Percentiles rank a stretch among this genome's conserved stretches.
These are phyloP conservation scores for Cokeromyces recurvatus DNA, from an alignment of 371 early-diverging fungal species.

Conservation along the genomic window DNA sequence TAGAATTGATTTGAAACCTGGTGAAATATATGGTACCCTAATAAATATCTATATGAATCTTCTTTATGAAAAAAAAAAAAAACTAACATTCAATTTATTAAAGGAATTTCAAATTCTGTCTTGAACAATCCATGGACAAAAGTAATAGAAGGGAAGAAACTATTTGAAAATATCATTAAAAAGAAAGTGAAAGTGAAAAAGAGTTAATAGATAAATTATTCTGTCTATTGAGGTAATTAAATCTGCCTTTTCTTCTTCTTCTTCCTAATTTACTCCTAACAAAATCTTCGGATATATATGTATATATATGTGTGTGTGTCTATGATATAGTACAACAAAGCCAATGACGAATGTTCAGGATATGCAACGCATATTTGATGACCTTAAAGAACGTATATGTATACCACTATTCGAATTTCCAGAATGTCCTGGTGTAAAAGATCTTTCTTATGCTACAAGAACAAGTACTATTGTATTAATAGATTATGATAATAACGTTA, in stretches of 20 bases:
- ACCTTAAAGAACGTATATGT: slow-evolving; percentile 32
- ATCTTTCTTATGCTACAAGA: slow-evolving; percentile 40
- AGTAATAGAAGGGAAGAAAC: slow-evolving; percentile 33
- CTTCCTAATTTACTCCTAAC: too few relatives aligned
- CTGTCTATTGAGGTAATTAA: slow-evolving; percentile 39
- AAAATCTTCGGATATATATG: too few relatives aligned
- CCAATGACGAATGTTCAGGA: slow-evolving; percentile 12
- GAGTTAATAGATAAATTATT: slow-evolving; percentile 43
- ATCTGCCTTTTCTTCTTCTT: too few relatives aligned
- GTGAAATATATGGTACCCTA: slow-evolving; percentile 40
- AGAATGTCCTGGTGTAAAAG: neutral
- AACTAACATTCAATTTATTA: neutral
- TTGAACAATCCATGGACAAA: slow-evolving; percentile 49
- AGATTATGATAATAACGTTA: slow-evolving; percentile 36
- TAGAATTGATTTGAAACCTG: slow-evolving; percentile 10
- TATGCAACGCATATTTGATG: slow-evolving; percentile 10
- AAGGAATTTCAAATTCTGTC: slow-evolving; percentile 50
- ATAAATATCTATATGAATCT: too few relatives aligned
- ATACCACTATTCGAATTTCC: slow-evolving; percentile 24
- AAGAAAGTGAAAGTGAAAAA: slow-evolving; percentile 11
- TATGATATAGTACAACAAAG: slow-evolving; percentile 16
- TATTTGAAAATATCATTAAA: slow-evolving; percentile 30
- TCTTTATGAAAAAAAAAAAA: too few relatives aligned
- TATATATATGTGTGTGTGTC: neutral
- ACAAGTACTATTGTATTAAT: slow-evolving; percentile 52